Evolutionary conservation across 1,284 basidiomycete species (phyloP).

Genomic region (Schizophyllum amplum): DNA sequence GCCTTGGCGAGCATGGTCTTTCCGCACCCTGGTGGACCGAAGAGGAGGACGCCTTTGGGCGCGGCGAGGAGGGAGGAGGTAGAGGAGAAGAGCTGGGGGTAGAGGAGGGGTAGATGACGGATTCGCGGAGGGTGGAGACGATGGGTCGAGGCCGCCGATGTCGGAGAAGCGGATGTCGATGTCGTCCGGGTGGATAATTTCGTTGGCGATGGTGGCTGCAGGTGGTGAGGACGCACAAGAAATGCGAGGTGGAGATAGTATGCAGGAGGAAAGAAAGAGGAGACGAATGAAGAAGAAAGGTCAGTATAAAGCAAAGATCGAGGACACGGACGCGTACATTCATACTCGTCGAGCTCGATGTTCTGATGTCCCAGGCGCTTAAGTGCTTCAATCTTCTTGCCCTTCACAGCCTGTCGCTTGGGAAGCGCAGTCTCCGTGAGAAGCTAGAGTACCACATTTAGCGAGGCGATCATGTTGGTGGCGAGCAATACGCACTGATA

Average conservation of each 20-base stretch:
- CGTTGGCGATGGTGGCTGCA: slow-evolving; percentile 73
- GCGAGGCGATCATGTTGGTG: too few relatives aligned
- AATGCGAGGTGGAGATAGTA: slow-evolving; percentile 1
- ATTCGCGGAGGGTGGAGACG: slow-evolving; percentile 86
- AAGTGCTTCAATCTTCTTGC: slow-evolving; percentile 65
- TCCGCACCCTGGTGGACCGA: slow-evolving; percentile 88
- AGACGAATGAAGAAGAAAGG: too few relatives aligned
- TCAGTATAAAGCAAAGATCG: too few relatives aligned
- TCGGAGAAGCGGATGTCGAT: slow-evolving; percentile 74
- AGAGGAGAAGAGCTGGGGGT: slow-evolving; percentile 81
- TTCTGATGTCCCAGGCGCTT: slow-evolving; percentile 67
- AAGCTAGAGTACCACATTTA: too few relatives aligned
- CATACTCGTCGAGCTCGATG: slow-evolving; percentile 72
- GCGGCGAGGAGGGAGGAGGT: slow-evolving; percentile 66
- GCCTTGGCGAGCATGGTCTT: slow-evolving; percentile 97
- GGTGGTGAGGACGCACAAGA: slow-evolving; percentile 1
- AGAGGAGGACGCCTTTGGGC: slow-evolving; percentile 78
- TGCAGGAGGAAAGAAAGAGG: neutral
- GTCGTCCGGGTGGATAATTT: slow-evolving; percentile 82
- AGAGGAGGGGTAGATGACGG: slow-evolving; percentile 92
- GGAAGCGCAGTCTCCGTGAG: slow-evolving; percentile 19
- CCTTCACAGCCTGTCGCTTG: slow-evolving; percentile 56
- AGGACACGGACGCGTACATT: too few relatives aligned
- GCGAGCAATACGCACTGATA: neutral
- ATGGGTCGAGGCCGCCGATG: slow-evolving; percentile 96